Evolutionary conservation across 2,329 filamentous ascomycete species (phyloP), one percentile per base, ranked within the genome.

Genomic region (Botrytis paeoniae): DNA sequence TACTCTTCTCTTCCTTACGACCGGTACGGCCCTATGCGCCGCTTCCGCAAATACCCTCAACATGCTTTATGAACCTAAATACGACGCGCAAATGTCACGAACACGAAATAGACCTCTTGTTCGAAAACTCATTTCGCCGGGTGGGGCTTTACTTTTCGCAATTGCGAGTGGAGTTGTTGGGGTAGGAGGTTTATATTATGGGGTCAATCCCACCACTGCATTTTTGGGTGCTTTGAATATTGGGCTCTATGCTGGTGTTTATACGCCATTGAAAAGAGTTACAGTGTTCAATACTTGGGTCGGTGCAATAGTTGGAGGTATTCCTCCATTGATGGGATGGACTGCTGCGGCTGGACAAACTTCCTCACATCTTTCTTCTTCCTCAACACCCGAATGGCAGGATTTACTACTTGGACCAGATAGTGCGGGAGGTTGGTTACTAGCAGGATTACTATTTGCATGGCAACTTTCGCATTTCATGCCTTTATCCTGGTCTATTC

Each of bases 381-480:
- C 70, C 35, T 57, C 70, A 7, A 89, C 87, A 76, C 92, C 92
- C 43, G 91, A 89, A 18, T 96, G 92, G 91, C 86, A 88, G 66
- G 93, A 96, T 80, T 87, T 97, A 57, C 85, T 97, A 0, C 88
- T 97, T 73, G 91, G 93, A 79, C 81, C 91, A 81, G 79, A 89
- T 81, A 87, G 85, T 39, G 83, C 90, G 18, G 96, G 96, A 8
- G 96, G 95, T 6, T 99, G 96, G 96, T 84, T 98, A 0, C 85
- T 98, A 22, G 95, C 93, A 1, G 89, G 87, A 0, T 84, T 98
- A 10, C 85, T 99, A 8, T 97, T 97, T 77, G 92, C 94, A 20
- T 99, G 96, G 96, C 95, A 99, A 81, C 98, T 99, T 80, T 94
- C 96, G 4, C 96, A 99, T 83, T 99, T 99, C 85, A 98, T 98